Evolutionary conservation across 805 yeast species (phyloP), one percentile per base, ranked within the genome.

Genomic region (Zygosaccharomyces siamensis): DNA sequence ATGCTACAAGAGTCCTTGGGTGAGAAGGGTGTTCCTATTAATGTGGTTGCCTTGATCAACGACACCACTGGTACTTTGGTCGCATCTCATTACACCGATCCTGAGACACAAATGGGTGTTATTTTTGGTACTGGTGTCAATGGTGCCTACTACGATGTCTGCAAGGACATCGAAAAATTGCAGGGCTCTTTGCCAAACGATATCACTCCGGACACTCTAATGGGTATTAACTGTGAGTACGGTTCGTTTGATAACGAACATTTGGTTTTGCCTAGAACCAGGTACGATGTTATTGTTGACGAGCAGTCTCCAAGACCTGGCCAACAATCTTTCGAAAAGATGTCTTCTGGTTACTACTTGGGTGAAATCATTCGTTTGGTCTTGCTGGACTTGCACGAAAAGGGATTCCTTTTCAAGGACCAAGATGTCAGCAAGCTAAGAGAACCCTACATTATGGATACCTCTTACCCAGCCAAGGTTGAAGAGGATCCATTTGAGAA

Each of bases 191-290:
- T 84, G 47, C 77, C 81, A 27, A 72, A 69, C 38, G 96, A 88
- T 64, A 78, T 89, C 58, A 64, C 79, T 33, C 69, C 64, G 5
- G 79, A 78, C 43, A 76, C 85, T 38, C 82, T 84, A 54, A 90
- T 92, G 95, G 97, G 97, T 47, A 92, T 92, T 69, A 92, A 92
- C 77, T 89, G 97, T 76, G 99, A 92, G 74, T 92, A 92, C 73
- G 98, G 99, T 63, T 92, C 97, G 5, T 92, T 92, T 67, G 98
- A 92, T 69, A 90, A 89, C 66, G 97, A 89, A 71, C 95, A 85
- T 63, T 50, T 58, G 7, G 79, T 83, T 31, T 77, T 92, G 60
- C 98, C 98, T 65, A 81, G 97, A 73, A 90, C 95, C 57, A 84
- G 83, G 68, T 92, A 81, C 69, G 99, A 92, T 70, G 65, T 83